phyloP scores from a whole-genome alignment of 371 early-diverging fungal genomes.

The Lichtheimia corymbifera region DNA sequence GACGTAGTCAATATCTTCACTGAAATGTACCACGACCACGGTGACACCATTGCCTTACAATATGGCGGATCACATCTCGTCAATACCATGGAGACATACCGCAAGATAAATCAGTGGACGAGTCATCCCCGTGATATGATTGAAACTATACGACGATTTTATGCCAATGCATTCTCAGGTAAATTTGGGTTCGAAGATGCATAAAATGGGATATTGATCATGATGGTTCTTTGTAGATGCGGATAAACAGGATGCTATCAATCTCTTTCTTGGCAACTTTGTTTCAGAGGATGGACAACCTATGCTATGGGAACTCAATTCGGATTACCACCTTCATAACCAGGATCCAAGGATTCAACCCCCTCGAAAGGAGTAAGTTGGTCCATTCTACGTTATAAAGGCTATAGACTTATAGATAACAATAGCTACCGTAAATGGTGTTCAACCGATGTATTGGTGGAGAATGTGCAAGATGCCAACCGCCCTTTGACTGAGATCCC shows the following conservation, averaged over 20 bases:
- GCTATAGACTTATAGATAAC: no score
- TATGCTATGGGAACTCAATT: slow-evolving; percentile 82
- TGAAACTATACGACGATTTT: slow-evolving; percentile 88
- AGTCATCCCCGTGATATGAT: slow-evolving; percentile 95
- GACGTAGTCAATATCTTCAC: slow-evolving; percentile 92
- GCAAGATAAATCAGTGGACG: slow-evolving; percentile 92
- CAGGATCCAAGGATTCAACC: slow-evolving; percentile 56
- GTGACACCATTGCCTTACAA: slow-evolving; percentile 97
- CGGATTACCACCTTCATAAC: slow-evolving; percentile 84
- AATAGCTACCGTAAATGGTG: slow-evolving; percentile 68
- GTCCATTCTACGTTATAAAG: no score
- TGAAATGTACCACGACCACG: slow-evolving; percentile 98
- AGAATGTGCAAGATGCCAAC: slow-evolving; percentile 26
- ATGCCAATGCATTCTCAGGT: slow-evolving; percentile 93
- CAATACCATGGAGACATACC: slow-evolving; percentile 96
- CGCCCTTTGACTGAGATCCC: slow-evolving; percentile 30
- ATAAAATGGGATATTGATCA: neutral
- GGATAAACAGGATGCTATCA: slow-evolving; percentile 96
- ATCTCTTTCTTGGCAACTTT: slow-evolving; percentile 88
- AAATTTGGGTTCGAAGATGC: neutral
- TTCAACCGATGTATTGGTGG: slow-evolving; percentile 43
- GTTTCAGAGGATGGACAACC: slow-evolving; percentile 57
- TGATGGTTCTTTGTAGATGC: slow-evolving; percentile 61
- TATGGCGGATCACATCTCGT: slow-evolving; percentile 99
- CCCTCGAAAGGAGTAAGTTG: slow-evolving; percentile 46